A percentile compares a stretch with the other conserved stretches of the same genome.
Conservation (phyloP, 192 early-diverging fungal species). For the Coemansia sp. region DNA sequence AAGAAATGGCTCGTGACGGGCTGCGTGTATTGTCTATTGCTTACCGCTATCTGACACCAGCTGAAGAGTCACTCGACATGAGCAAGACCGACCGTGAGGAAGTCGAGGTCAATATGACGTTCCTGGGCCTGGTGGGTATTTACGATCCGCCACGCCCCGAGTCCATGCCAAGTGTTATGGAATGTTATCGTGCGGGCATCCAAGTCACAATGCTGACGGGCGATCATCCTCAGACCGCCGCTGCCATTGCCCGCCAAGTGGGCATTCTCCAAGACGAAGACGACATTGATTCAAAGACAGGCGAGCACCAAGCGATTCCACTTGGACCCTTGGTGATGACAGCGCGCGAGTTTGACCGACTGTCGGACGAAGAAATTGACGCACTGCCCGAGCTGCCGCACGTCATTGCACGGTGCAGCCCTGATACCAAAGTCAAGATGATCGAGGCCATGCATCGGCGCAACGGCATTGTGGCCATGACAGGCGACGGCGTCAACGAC, state of each 20-base stretch:
- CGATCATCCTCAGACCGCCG: slow-evolving; percentile 88
- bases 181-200: slow-evolving; percentile 90
- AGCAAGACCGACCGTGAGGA: slow-evolving; percentile 57
- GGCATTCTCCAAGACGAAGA: slow-evolving; percentile 65
- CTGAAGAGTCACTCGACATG: slow-evolving; percentile 32
- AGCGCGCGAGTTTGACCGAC: slow-evolving; percentile 79
- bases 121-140: slow-evolving; percentile 87
- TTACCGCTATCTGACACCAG: slow-evolving; percentile 54
- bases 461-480: slow-evolving; percentile 79
- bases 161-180: slow-evolving; percentile 63
- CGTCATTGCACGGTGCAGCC: slow-evolving; percentile 90
- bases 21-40: slow-evolving; percentile 87
- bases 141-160: slow-evolving; percentile 87
- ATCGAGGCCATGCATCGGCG: slow-evolving; percentile 86
- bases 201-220: slow-evolving; percentile 96
- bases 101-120: slow-evolving; percentile 71
- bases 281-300: not conserved
- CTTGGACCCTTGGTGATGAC: slow-evolving; percentile 69
- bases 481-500: slow-evolving; percentile 88
- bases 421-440: slow-evolving; percentile 97
- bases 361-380: slow-evolving; percentile 81
- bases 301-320: slow-evolving; percentile 27
- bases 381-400: slow-evolving; percentile 75
- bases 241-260: slow-evolving; percentile 87
- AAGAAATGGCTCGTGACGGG: slow-evolving; percentile 72